Conservation (phyloP, 192 early-diverging fungal genomes). For the Coemansia sp. region DNA sequence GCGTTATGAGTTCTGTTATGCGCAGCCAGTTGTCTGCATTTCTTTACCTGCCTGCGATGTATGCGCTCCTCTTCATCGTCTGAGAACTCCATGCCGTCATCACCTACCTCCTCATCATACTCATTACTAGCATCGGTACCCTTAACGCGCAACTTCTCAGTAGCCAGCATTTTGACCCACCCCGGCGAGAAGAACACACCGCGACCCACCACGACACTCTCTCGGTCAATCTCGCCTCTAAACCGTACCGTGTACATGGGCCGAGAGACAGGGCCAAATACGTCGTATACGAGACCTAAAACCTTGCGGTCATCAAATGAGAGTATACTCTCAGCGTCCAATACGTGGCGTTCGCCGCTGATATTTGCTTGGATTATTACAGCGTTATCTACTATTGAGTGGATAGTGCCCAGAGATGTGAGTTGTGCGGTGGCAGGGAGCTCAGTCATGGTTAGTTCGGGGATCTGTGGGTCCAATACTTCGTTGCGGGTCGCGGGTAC, state of each 20-base stretch:
- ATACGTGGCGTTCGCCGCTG: constrained; percentile 57
- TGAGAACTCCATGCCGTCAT: constrained; percentile 88
- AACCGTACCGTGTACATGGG: constrained; percentile 88
- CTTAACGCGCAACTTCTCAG: constrained; percentile 68
- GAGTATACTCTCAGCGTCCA: constrained; percentile 80
- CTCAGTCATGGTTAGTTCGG: constrained; percentile 55
- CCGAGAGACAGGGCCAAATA: constrained; percentile 85
- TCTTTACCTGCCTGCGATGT: constrained; percentile 56
- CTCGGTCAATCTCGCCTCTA: constrained; percentile 65
- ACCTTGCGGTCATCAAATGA: constrained; percentile 64
- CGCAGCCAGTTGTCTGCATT: constrained; percentile 41
- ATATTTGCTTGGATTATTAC: constrained; percentile 67
- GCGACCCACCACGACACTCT: constrained; percentile 48
- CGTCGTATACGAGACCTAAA: constrained; percentile 79
- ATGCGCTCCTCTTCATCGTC: constrained; percentile 90
- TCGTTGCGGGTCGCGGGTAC: constrained; percentile 62
- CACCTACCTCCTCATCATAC: constrained; percentile 90
- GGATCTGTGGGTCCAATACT: constrained; percentile 56
- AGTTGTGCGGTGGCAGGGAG: constrained; percentile 61
- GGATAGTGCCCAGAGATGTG: constrained; percentile 66
- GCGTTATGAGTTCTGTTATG: not conserved
- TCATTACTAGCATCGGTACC: constrained; percentile 93
- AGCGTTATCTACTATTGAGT: constrained; percentile 71
- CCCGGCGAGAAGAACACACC: constrained; percentile 69
- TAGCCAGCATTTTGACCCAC: constrained; percentile 68